phyloP scores from a whole-genome alignment of 2,329 filamentous ascomycete genomes.

The Cytospora schulzeri region DNA sequence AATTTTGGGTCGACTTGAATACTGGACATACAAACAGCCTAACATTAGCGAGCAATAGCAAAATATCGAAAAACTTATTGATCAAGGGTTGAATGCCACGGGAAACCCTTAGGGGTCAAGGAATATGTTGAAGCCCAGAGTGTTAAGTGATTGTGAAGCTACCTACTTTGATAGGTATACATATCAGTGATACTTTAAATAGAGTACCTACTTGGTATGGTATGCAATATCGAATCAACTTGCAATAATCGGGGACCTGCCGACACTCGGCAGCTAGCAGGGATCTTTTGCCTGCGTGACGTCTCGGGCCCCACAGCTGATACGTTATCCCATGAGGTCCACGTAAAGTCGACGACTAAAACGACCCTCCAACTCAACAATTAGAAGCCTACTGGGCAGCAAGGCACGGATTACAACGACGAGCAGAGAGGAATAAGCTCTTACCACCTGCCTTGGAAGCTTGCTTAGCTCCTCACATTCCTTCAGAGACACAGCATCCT shows the following conservation, averaged over 20 bases:
- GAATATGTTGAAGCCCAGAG: no score
- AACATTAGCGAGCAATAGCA: constrained; percentile 1
- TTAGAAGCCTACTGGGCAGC: neutral
- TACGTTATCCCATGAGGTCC: constrained; percentile 24
- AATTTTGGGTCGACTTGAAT: constrained; percentile 3
- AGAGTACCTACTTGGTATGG: no score
- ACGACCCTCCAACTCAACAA: constrained; percentile 1
- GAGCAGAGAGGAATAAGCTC: neutral
- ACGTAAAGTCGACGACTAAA: constrained; percentile 21
- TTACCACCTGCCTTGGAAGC: neutral
- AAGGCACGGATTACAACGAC: neutral
- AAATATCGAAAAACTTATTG: no score
- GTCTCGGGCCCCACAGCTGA: constrained; percentile 22
- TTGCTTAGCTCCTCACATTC: neutral
- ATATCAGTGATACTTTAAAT: no score
- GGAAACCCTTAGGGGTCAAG: no score
- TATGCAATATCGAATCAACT: neutral
- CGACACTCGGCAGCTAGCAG: constrained; percentile 12
- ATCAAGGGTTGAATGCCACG: no score
- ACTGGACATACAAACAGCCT: constrained; percentile 8
- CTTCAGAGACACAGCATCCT: neutral
- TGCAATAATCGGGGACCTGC: neutral
- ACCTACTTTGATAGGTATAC: no score
- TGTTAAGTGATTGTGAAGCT: no score
- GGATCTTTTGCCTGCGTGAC: constrained; percentile 24